Evolutionary conservation across 2,329 filamentous ascomycete genomes (phyloP), one percentile per base, ranked within the genome.

Genomic region (Seiridium cupressi): DNA sequence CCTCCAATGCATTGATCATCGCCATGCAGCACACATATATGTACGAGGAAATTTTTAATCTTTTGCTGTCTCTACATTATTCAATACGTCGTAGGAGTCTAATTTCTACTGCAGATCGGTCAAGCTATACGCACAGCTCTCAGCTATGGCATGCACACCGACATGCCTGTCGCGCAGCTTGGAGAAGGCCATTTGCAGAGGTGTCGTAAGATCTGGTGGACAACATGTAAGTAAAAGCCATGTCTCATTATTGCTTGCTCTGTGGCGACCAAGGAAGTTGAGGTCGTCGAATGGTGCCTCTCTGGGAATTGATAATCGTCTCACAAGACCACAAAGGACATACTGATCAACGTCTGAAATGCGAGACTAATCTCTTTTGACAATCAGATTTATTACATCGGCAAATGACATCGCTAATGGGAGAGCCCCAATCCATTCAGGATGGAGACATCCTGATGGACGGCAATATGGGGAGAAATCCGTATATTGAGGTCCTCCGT

Each of bases 371-470:
- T 26, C 18, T 26, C 1, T 26, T 26, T 26, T 26, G 18, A 26
- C 18, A 26, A 26, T 26, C 18, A 26, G 18, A 26, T 26, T 26
- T 84, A 1, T 68, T 84, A 1, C 82, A 84, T 57, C 75, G 81
- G 2, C 77, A 84, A 63, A 82, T 84, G 75, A 81, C 80, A 1
- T 81, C 80, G 0, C 62, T 84, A 2, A 82, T 84, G 77, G 82
- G 82, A 0, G 62, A 83, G 0, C 82, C 83, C 0, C 75, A 79
- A 51, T 77, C 79, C 0, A 73, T 84, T 2, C 72, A 73, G 26
- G 81, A 84, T 44, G 77, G 82, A n/a, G 79, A 84, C 47, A 76
- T 86, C 0, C 74, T n/a, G n/a, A n/a, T n/a, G n/a, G n/a, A n/a
- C n/a, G n/a, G n/a, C n/a, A n/a, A n/a, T n/a, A n/a, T n/a, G n/a